phyloP scores from a whole-genome alignment of 768 basidiomycete species.

The Gloeopeniophorella convolvens region DNA sequence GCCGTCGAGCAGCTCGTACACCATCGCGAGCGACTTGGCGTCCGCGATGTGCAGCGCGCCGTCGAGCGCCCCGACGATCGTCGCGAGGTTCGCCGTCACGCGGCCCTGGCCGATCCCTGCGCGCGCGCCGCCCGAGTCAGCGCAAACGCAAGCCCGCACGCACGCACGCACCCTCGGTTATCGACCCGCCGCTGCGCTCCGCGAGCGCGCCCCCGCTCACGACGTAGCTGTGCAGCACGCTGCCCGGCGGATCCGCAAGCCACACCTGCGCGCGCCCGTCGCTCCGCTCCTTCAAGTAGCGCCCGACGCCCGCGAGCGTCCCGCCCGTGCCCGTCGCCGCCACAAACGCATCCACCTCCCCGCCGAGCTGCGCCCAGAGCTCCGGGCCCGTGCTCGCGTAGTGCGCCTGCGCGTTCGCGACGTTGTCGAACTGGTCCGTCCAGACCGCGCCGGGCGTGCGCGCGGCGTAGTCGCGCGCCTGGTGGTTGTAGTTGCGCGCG shows the following conservation, averaged over 20 bases:
- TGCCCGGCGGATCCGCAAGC: conserved; percentile 96
- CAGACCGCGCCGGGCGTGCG: conserved; percentile 76
- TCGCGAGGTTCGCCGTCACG: conserved; percentile 84
- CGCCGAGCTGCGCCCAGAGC: conserved; percentile 86
- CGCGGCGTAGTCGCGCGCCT: conserved; percentile 86
- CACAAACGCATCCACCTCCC: conserved; percentile 81
- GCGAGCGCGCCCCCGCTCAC: conserved; percentile 69
- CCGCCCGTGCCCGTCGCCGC: conserved; percentile 96
- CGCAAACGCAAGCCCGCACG: too few species aligned
- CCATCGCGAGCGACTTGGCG: conserved; percentile 84
- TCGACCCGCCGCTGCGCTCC: conserved; percentile 80
- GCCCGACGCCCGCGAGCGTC: conserved; percentile 85
- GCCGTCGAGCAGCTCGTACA: conserved; percentile 85
- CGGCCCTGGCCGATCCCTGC: conserved; percentile 96
- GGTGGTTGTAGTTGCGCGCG: conserved; percentile 96
- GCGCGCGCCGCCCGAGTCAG: not conserved
- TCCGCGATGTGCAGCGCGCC: conserved; percentile 88
- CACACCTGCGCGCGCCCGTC: conserved; percentile 75
- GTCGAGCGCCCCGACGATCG: conserved; percentile 67
- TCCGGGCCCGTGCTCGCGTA: conserved; percentile 92
- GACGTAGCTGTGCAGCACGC: conserved; percentile 80
- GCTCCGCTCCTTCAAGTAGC: conserved; percentile 78
- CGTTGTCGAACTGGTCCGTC: conserved; percentile 99
- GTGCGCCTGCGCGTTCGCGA: conserved; percentile 83
- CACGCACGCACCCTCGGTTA: conserved; percentile 72